A percentile compares a stretch with the other conserved stretches of the same genome.
These are phyloP conservation scores for Rhynchospora tenuis DNA, from an alignment of 176 grass and related monocot species.

Conservation along the genomic window DNA sequence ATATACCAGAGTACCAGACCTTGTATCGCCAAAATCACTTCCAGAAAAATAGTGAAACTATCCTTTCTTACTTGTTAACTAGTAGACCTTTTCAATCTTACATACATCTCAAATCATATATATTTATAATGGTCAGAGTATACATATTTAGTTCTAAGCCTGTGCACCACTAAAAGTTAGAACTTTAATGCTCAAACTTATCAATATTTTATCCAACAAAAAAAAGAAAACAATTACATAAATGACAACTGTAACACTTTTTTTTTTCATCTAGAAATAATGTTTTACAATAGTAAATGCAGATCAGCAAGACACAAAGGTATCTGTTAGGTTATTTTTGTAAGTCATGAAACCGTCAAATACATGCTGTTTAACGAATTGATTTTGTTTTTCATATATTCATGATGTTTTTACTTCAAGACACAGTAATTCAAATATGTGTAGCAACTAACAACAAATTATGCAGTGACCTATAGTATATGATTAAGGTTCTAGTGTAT, in stretches of 20 bases:
- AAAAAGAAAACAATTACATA: not conserved
- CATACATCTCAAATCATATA: not conserved
- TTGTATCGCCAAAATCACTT: not conserved
- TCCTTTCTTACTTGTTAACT: not conserved
- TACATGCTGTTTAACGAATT: not conserved
- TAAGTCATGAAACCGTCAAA: not conserved
- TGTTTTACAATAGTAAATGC: not conserved
- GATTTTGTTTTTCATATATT: not conserved
- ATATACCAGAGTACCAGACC: not conserved
- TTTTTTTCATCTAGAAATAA: not conserved
- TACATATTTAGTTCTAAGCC: not conserved
- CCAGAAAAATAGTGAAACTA: not conserved
- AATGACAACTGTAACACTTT: not conserved
- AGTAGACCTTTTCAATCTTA: not conserved
- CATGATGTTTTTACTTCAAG: not conserved
- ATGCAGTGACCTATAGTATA: not conserved
- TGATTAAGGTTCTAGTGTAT: not conserved
- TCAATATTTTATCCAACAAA: not conserved
- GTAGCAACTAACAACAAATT: not conserved
- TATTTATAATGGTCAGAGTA: not conserved
- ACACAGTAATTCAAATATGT: not conserved
- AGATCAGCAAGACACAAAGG: not conserved
- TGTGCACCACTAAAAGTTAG: not conserved
- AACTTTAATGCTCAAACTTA: not conserved
- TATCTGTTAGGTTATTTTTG: too few relatives aligned